These are phyloP conservation scores for Malassezia psittaci DNA, from an alignment of 1,284 basidiomycete species.

Conservation along the genomic window DNA sequence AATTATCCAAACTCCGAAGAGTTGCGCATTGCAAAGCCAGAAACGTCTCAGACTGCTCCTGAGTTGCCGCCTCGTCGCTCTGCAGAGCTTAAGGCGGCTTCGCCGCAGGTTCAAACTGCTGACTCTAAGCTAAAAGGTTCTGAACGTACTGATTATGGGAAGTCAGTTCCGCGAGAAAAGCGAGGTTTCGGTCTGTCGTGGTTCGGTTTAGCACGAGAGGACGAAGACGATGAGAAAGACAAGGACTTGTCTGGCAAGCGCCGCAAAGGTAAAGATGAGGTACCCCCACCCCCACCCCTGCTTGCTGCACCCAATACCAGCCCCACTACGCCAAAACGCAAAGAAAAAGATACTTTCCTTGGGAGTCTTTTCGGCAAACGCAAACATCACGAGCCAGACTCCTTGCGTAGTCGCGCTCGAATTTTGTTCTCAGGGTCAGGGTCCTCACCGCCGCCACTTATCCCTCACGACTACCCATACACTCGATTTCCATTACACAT, in stretches of 20 bases:
- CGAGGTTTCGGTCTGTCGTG: conserved; percentile 38
- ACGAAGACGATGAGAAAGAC: conserved; percentile 20
- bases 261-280: conserved; percentile 13
- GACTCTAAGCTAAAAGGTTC: no score
- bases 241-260: background rate
- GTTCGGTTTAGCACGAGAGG: conserved; percentile 42
- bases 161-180: conserved; percentile 17
- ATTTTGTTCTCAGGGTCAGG: background rate
- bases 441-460: conserved; percentile 12
- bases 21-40: background rate
- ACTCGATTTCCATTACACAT: conserved; percentile 93
- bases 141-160: background rate
- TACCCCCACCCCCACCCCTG: conserved; percentile 4
- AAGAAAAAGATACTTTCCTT: conserved; percentile 34
- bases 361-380: conserved; percentile 21
- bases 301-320: background rate
- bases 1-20: background rate
- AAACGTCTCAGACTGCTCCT: background rate
- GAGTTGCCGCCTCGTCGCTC: background rate
- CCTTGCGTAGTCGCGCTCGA: conserved; percentile 7
- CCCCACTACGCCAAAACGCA: conserved; percentile 2
- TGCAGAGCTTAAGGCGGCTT: background rate
- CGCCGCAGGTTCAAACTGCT: background rate
- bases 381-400: background rate
- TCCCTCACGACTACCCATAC: conserved; percentile 49